Evolutionary conservation across 768 basidiomycete genomes (phyloP), one percentile per base, ranked within the genome.

Genomic region (Rhizopogon roseolus): DNA sequence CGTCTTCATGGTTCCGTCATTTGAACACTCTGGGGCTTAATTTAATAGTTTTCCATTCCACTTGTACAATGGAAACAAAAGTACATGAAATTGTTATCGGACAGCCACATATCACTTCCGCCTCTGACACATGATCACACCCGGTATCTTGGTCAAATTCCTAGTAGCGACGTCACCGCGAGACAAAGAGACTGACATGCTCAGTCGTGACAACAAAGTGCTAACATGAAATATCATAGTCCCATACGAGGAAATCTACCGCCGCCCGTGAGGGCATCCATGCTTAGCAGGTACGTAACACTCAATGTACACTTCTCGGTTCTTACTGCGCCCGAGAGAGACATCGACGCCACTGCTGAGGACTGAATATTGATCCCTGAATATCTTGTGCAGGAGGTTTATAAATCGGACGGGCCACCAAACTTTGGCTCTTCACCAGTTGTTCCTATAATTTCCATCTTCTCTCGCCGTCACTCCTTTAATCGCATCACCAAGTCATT

Each of bases 401-500:
- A 48, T 48, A 48, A 22, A 34, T 48, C 13, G 14, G 19, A 48
- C 19, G 13, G 32, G 14, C 2, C 13, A 48, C 13, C 14, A 34
- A 46, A 48, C 3, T 34, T 8, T 48, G 11, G 4, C 32, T 48
- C 44, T 48, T 16, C 45, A 46, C 13, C 16, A 34, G 13, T 46
- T 34, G 17, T n/a, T 46, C 32, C 45, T 27, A 22, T 32, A 22
- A 10, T 34, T 8, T 6, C 34, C 29, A 13, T 11, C 42, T 32
- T n/a, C 38, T n/a, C 50, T 58, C 57, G 49, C 54, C 53, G 34
- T 54, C 37, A 28, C 41, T 44, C 42, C n/a, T 22, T 50, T 25
- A 49, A 27, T 39, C 41, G 25, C 60, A 54, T 52, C 56, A 17
- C 4, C 6, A 36, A 17, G 25, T 48, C 41, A 27, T 29, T 53